These are phyloP conservation scores for Amanita jacksonii DNA, from an alignment of 768 basidiomycete genomes.

Conservation along the genomic window DNA sequence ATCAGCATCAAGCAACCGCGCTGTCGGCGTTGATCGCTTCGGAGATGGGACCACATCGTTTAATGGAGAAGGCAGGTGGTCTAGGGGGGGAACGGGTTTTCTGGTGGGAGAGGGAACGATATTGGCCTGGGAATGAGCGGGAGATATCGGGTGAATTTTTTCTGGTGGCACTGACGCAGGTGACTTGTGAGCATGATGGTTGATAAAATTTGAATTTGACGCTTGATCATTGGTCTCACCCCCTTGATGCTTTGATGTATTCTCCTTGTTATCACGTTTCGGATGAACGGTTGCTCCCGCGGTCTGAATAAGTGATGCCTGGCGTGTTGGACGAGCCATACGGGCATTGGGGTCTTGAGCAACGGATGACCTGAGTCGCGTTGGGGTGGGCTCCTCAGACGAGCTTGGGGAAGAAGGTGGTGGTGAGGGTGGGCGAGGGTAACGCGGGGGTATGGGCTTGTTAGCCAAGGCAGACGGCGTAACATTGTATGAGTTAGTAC, in stretches of 20 bases:
- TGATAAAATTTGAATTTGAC: not conserved
- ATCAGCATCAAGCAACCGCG: conserved; percentile 31
- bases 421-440: conserved; percentile 35
- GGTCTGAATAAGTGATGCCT: conserved; percentile 18
- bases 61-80: not conserved
- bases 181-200: not conserved
- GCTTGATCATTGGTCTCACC: not conserved
- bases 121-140: conserved; percentile 1
- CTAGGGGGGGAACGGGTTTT: conserved; percentile 14
- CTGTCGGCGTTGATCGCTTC: conserved; percentile 14
- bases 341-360: not conserved
- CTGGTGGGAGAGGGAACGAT: conserved; percentile 2
- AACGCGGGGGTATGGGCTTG: conserved; percentile 52
- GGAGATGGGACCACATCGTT: conserved; percentile 8
- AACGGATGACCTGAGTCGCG: not conserved
- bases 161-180: not conserved
- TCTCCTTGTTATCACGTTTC: conserved; percentile 5
- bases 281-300: conserved; percentile 20
- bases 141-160: conserved; percentile 2
- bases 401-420: conserved; percentile 36
- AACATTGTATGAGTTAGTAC: conserved; percentile 14
- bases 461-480: conserved; percentile 45
- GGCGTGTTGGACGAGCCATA: conserved; percentile 11
- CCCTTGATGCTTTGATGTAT: not conserved
- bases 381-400: conserved; percentile 22